These are phyloP conservation scores for Phytopythium cucurbitacearum DNA, from an alignment of 352 stramenopile genomes.

Conservation along the genomic window DNA sequence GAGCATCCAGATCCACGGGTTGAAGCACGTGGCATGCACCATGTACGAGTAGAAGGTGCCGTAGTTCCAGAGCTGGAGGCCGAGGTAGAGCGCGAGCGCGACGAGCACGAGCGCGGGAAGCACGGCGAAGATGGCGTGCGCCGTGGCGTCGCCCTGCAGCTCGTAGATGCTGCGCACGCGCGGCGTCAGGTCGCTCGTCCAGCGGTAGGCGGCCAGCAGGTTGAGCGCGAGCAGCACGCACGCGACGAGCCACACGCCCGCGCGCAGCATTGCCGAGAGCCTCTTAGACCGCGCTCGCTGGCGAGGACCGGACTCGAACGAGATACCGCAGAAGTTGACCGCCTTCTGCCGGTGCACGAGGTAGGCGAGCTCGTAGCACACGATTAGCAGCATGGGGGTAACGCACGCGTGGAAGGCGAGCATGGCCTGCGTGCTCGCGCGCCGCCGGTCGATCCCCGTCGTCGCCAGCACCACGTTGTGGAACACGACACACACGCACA, in stretches of 20 bases:
- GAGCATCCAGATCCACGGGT: constrained; percentile 88
- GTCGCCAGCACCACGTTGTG: constrained; percentile 81
- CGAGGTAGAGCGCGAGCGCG: constrained; percentile 65
- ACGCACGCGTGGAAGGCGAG: constrained; percentile 80
- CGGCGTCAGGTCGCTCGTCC: constrained; percentile 27
- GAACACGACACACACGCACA: constrained; percentile 74
- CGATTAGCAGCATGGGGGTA: constrained; percentile 79
- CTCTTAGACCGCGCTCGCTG: constrained; percentile 20
- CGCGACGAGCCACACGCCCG: constrained; percentile 66
- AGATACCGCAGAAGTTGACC: constrained; percentile 89
- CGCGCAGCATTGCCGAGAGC: constrained; percentile 59
- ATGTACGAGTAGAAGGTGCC: constrained; percentile 85
- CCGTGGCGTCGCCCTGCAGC: constrained; percentile 53
- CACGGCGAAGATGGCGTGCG: constrained; percentile 54
- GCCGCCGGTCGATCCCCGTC: constrained; percentile 58
- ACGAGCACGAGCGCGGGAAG: constrained; percentile 68
- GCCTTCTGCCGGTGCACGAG: constrained; percentile 88
- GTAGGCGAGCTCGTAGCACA: constrained; percentile 89
- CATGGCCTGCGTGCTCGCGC: constrained; percentile 58
- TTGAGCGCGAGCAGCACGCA: constrained; percentile 61
- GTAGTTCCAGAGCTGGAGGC: constrained; percentile 79
- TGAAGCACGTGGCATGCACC: constrained; percentile 81
- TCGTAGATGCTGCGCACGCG: constrained; percentile 72
- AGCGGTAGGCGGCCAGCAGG: constrained; percentile 66
- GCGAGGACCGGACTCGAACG: constrained; percentile 73